These are phyloP conservation scores for Nakazawaea anatomiae DNA, from an alignment of 805 yeast species.

Conservation along the genomic window DNA sequence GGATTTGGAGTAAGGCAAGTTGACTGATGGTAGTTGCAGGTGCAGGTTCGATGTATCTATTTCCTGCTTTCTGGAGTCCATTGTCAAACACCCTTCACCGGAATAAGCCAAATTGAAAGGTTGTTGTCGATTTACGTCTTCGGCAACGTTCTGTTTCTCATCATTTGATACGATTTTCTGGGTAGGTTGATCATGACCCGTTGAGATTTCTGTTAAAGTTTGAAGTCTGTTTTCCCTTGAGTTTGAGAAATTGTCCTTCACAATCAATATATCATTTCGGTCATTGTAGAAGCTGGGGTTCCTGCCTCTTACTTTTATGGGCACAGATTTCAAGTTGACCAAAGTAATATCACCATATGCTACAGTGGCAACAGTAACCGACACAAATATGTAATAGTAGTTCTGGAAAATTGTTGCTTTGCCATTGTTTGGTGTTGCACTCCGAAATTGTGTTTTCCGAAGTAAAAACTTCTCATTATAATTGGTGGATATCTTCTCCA, in stretches of 20 bases:
- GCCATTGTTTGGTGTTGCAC: slow-evolving; percentile 48
- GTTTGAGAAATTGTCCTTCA: slow-evolving; percentile 11
- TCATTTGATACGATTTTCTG: no score
- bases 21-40: not conserved
- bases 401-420: slow-evolving; percentile 36
- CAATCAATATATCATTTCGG: slow-evolving; percentile 41
- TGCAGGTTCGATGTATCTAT: no score
- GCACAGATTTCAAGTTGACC: slow-evolving; percentile 24
- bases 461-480: slow-evolving; percentile 24
- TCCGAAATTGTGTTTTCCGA: slow-evolving; percentile 40
- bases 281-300: slow-evolving; percentile 57
- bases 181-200: no score
- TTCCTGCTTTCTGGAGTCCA: not conserved
- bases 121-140: no score
- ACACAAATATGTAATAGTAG: slow-evolving; percentile 32
- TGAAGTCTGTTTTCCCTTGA: not conserved
- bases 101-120: not conserved
- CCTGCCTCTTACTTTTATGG: slow-evolving; percentile 54
- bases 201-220: no score
- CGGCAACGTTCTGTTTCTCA: no score
- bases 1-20: not conserved
- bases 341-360: slow-evolving; percentile 1
- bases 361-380: slow-evolving; percentile 7
- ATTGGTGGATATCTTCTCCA: slow-evolving; percentile 20
- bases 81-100: not conserved